Evolutionary conservation across 139 green algal species (phyloP).

Genomic region (Pleodorina starrii): DNA sequence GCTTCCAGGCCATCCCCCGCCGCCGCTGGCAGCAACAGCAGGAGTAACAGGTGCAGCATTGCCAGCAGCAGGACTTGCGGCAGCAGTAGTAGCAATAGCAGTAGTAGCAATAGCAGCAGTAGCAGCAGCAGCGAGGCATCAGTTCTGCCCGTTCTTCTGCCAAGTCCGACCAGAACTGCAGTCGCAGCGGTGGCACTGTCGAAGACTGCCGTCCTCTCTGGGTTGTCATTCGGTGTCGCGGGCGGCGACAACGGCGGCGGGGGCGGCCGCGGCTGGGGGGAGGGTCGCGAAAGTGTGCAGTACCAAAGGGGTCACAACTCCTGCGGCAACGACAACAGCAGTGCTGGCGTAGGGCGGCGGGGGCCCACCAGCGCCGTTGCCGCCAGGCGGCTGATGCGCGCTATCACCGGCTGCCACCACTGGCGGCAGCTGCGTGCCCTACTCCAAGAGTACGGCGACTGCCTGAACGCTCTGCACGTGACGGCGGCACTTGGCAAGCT

Average conservation of each 20-base stretch:
- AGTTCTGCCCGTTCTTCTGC: no score
- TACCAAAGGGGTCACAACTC: background rate
- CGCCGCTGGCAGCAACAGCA: no score
- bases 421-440: slow-evolving; percentile 18
- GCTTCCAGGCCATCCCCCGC: no score
- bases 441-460: background rate
- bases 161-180: no score
- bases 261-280: background rate
- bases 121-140: no score
- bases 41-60: no score
- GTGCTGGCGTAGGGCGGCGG: background rate
- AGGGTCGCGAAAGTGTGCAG: background rate
- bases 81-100: no score
- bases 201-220: no score
- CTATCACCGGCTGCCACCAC: background rate
- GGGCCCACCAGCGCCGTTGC: background rate
- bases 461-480: slow-evolving; percentile 1
- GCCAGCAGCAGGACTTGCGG: no score
- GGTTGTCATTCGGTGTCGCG: no score
- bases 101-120: no score
- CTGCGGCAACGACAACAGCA: background rate
- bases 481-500: background rate
- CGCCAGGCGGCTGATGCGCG: background rate
- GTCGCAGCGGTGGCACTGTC: no score
- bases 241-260: background rate